Evolutionary conservation across 2,329 filamentous ascomycete species (phyloP), one percentile per base, ranked within the genome.

Genomic region (Coniella lustricola): DNA sequence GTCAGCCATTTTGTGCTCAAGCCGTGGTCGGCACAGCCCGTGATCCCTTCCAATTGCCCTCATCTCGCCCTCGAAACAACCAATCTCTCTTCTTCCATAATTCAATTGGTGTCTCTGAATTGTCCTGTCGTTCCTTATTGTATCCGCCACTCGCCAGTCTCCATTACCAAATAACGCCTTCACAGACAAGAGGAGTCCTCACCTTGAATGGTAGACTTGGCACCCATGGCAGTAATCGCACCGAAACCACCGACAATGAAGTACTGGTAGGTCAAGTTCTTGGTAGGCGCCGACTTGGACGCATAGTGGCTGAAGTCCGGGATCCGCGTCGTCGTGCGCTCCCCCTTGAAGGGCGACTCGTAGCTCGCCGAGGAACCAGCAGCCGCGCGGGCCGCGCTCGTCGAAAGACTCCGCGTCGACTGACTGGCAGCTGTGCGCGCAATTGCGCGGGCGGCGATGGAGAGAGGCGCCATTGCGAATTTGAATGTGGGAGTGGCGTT

Each of bases 131-230:
- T n/a, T n/a, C n/a, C n/a, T n/a, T n/a, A n/a, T n/a, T n/a, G n/a
- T n/a, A n/a, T n/a, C n/a, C n/a, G n/a, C n/a, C n/a, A n/a, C n/a
- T n/a, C n/a, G n/a, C n/a, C n/a, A n/a, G n/a, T n/a, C n/a, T n/a
- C n/a, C n/a, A n/a, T n/a, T n/a, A n/a, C n/a, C n/a, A n/a, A n/a
- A n/a, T n/a, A n/a, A n/a, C n/a, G n/a, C n/a, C n/a, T n/a, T n/a
- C n/a, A n/a, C 16, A 33, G 38, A 42, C 41, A 31, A 50, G 35
- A 39, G 49, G 47, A 42, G 45, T 29, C 29, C 86, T 67, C 81
- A 98, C 93, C 91, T 79, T 96, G 89, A 60, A 98, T 89, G 57
- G 93, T 97, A 62, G 87, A 89, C 85, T 98, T 98, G 67, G 91
- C 93, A 65, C 91, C 91, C 59, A 93, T 86, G 51, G 91, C 91